Percentiles rank a stretch among this genome's conserved stretches.
These are phyloP conservation scores for Salvia rosmarinus DNA, from an alignment of 257 asterid genomes.

Conservation along the genomic window DNA sequence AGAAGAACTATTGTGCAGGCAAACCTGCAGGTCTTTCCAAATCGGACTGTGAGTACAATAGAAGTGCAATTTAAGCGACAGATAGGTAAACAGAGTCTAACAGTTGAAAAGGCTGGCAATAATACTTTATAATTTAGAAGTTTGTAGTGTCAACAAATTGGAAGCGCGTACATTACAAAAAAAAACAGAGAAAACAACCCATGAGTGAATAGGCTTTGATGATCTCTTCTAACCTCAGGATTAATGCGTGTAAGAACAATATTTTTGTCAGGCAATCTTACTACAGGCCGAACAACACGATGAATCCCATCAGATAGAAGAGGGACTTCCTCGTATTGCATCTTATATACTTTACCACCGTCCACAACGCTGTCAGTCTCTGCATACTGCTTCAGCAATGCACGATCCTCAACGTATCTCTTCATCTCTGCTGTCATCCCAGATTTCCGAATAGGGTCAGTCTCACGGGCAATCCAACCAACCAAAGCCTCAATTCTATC, in stretches of 20 bases:
- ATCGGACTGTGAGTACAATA: background rate
- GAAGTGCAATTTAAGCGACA: background rate
- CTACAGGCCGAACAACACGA: constrained; percentile 79
- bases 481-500: constrained; percentile 81
- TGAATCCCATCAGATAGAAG: constrained; percentile 63
- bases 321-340: constrained; percentile 82
- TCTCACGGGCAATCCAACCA: constrained; percentile 76
- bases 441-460: constrained; percentile 70
- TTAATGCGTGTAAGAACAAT: constrained; percentile 91
- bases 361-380: constrained; percentile 82
- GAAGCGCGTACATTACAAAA: constrained; percentile 27
- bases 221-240: constrained; percentile 79
- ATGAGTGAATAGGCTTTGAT: constrained; percentile 24
- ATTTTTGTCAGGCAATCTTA: constrained; percentile 84
- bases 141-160: constrained; percentile 30
- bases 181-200: constrained; percentile 8
- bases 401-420: constrained; percentile 85
- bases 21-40: background rate
- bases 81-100: background rate
- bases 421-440: constrained; percentile 95
- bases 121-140: background rate
- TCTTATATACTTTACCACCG: constrained; percentile 66
- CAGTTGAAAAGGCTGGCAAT: background rate
- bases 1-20: background rate
- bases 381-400: constrained; percentile 84